Conservation (phyloP, 1,284 basidiomycete genomes). For the Coniophora puteana region DNA sequence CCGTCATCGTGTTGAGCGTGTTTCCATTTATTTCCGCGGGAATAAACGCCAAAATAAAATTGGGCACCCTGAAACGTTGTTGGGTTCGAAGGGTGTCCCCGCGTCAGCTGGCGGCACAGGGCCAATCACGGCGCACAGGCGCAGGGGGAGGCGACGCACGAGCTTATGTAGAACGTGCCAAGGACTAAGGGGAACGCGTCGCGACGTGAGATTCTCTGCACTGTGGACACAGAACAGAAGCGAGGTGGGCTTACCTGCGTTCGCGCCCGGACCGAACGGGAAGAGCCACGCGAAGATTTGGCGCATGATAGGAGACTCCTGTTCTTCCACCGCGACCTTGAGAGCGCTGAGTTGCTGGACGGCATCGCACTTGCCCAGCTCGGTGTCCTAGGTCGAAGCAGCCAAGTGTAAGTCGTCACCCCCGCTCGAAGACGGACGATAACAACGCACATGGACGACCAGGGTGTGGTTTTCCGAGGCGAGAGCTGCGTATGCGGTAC, state of each 20-base stretch:
- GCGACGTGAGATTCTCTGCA: constrained; percentile 17
- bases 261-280: constrained; percentile 85
- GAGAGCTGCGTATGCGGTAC: constrained; percentile 14
- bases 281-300: constrained; percentile 77
- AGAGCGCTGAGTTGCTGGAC: constrained; percentile 55
- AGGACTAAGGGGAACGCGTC: constrained; percentile 45
- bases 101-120: constrained; percentile 10
- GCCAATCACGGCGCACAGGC: constrained; percentile 14
- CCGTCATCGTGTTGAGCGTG: constrained; percentile 89
- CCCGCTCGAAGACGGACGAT: constrained; percentile 2
- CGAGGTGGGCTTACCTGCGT: constrained; percentile 51
- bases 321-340: constrained; percentile 55
- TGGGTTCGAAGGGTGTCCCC: constrained; percentile 13
- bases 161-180: constrained; percentile 92
- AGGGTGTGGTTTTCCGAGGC: constrained; percentile 19
- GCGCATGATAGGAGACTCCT: constrained; percentile 69
- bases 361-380: constrained; percentile 47
- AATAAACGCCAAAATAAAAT: constrained; percentile 89
- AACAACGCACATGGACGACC: constrained; percentile 25
- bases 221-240: constrained; percentile 1
- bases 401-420: constrained; percentile 1
- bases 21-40: constrained; percentile 79
- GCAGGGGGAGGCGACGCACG: constrained; percentile 46
- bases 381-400: constrained; percentile 36
- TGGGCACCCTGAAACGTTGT: constrained; percentile 65